These are phyloP conservation scores for Dittrichia graveolens DNA, from an alignment of 129 eudicot species.

Conservation along the genomic window DNA sequence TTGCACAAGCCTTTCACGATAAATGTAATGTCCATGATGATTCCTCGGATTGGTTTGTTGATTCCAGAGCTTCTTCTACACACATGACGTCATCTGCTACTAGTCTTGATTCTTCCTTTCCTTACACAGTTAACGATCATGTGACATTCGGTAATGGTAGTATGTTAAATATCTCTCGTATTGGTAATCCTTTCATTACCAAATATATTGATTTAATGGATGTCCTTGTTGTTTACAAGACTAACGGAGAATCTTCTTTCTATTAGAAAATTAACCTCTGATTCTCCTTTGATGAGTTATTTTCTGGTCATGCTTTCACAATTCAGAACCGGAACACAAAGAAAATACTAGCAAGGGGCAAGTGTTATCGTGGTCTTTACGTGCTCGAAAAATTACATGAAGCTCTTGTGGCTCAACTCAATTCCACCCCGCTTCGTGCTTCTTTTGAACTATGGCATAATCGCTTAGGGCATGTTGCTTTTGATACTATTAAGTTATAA, in stretches of 20 bases:
- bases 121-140: background rate
- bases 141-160: background rate
- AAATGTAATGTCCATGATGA: too few relatives aligned
- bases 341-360: background rate
- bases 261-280: background rate
- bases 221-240: background rate
- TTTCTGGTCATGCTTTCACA: background rate
- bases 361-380: background rate
- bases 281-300: background rate
- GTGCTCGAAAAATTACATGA: too few relatives aligned
- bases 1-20: background rate
- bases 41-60: background rate
- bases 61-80: background rate
- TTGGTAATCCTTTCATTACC: background rate
- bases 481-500: constrained; percentile 15
- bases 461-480: background rate
- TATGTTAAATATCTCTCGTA: too few relatives aligned
- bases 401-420: too few relatives aligned
- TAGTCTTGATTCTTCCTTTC: background rate
- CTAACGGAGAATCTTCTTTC: background rate
- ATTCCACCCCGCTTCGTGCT: too few relatives aligned
- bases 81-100: background rate
- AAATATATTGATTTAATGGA: background rate
- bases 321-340: background rate
- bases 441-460: background rate